Conservation (phyloP, 78 protist genomes). For the Pigoraptor vietnamica region DNA sequence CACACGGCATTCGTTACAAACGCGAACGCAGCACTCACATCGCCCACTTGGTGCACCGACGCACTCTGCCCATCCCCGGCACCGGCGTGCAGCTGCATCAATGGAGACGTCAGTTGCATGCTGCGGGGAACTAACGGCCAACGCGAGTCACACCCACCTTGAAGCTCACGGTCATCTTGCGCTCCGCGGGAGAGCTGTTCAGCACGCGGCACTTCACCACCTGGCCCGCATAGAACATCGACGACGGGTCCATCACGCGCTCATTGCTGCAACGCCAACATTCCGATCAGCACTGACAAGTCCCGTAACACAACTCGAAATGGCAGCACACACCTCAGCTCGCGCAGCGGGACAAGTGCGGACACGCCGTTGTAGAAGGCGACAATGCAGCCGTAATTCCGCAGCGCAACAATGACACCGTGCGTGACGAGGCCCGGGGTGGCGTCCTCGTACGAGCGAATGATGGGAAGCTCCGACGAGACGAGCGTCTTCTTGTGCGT, state of each 20-base stretch:
- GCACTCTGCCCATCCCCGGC: too few relatives aligned
- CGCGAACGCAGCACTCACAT: neutral
- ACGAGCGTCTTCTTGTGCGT: slow-evolving; percentile 19
- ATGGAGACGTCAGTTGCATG: too few relatives aligned
- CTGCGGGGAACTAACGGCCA: too few relatives aligned
- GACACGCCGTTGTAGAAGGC: neutral
- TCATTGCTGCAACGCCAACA: neutral
- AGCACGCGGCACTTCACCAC: neutral
- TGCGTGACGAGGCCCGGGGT: neutral
- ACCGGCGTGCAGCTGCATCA: too few relatives aligned
- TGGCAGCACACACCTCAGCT: neutral
- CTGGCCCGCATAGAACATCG: neutral
- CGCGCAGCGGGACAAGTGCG: neutral
- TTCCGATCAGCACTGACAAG: neutral
- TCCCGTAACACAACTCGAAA: too few relatives aligned
- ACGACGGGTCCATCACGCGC: neutral
- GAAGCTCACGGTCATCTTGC: neutral
- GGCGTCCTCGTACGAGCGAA: neutral
- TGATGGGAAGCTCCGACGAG: neutral
- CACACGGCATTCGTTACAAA: neutral
- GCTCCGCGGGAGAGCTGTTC: neutral
- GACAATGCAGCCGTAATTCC: slow-evolving; percentile 4
- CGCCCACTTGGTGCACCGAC: neutral
- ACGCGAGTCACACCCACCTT: neutral
- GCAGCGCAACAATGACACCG: neutral